Base-by-base conservation (phyloP, 106 monocot genomes). In the Amphibolis antarctica region DNA sequence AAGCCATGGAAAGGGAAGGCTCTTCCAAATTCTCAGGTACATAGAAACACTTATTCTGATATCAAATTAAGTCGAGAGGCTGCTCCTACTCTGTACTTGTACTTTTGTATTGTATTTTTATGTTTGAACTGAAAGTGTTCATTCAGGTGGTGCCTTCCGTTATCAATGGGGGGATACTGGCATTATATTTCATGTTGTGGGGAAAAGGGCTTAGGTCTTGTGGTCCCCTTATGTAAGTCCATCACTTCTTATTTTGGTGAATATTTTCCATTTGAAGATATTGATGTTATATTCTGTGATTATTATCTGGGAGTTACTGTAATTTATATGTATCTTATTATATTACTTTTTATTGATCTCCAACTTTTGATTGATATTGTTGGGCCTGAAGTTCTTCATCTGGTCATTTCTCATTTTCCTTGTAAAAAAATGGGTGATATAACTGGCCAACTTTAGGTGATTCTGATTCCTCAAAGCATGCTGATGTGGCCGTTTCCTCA, bases 1-100 rank as follows among this genome's bases (percentile, higher is more conserved):
- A 84, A 84, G 64, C 96, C 96, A 36, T 98, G 96, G 96, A 98
- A 82, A 67, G 96, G 96, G 49, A 88, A 84, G 68, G 62, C 86
- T 1, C 71, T 98, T n/a, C 73, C 83, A 14, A 98, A 90, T 78
- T 78, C 90, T 74, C 96, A 98, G 96, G 96, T 98, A 65, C 12
- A 23, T 31, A 17, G 36, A 15, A 10, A 30, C 10, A 19, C 44
- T 64, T 66, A 36, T 55, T 9, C 55, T 55, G 10, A 30, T 43
- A 4, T 27, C 14, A 17, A 53, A 25, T 62, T 11, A 24, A 45
- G 20, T 42, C 42, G 21, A 9, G 53, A 66, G 19, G 44, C 60
- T 12, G n/a, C n/a, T n/a, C n/a, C n/a, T n/a, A n/a, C n/a, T n/a
- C n/a, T n/a, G n/a, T n/a, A n/a, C 25, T 36, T 36, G 44, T 9